A percentile compares a stretch with the other conserved stretches of the same genome.
Conservation (phyloP, 2,329 filamentous ascomycete species). For the Ophiostoma piceae region DNA sequence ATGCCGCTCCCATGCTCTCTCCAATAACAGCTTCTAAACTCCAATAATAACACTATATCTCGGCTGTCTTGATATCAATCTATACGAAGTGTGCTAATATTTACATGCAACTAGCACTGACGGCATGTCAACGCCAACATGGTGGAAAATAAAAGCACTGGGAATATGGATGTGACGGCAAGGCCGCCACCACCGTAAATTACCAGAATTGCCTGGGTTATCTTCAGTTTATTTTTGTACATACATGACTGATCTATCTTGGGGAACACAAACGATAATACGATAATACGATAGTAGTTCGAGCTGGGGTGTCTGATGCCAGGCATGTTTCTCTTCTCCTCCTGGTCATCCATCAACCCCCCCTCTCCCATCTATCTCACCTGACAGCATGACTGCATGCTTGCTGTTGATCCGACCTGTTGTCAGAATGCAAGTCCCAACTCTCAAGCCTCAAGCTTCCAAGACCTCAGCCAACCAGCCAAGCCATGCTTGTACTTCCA, state of each 20-base stretch:
- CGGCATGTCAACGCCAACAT: background rate
- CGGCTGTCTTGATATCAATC: background rate
- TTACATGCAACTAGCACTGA: background rate
- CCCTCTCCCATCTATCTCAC: background rate
- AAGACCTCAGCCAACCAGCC: slow-evolving; percentile 15
- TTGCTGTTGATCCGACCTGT: background rate
- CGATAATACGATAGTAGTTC: background rate
- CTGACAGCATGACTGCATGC: slow-evolving; percentile 8
- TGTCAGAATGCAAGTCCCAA: background rate
- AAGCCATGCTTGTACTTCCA: slow-evolving; percentile 20
- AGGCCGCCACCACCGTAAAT: background rate
- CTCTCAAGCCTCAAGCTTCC: background rate
- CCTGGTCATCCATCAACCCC: background rate
- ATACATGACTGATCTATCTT: background rate
- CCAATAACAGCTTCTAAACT: background rate
- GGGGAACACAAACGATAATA: slow-evolving; percentile 10
- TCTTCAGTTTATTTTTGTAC: background rate
- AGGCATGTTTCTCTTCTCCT: background rate
- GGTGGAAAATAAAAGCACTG: background rate
- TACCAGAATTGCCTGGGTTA: background rate
- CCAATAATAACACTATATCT: background rate
- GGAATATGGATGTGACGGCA: background rate
- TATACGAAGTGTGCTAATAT: background rate
- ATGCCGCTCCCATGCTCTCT: background rate
- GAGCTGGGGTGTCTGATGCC: background rate